Percentiles rank a stretch among this genome's conserved stretches.
These are phyloP conservation scores for Phytophthora sansomeana DNA, from an alignment of 352 stramenopile genomes.

Conservation along the genomic window DNA sequence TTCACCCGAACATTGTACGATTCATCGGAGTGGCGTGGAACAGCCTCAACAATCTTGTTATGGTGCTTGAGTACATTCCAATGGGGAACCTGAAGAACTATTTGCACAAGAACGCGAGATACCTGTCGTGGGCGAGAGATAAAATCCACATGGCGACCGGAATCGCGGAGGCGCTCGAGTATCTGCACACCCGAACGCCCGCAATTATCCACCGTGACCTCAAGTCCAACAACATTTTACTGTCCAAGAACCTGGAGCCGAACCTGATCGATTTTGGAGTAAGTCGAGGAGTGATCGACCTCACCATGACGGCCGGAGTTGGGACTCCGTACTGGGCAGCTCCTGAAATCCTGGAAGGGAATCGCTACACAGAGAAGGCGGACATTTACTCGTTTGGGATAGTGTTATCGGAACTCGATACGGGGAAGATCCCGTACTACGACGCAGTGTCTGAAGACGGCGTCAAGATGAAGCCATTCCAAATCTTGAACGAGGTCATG, in stretches of 20 bases:
- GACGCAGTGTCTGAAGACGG: slow-evolving; percentile 29
- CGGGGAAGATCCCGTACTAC: slow-evolving; percentile 39
- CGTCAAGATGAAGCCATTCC: slow-evolving; percentile 34
- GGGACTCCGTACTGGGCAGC: slow-evolving; percentile 87
- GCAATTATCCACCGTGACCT: slow-evolving; percentile 47
- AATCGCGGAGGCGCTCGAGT: slow-evolving; percentile 40
- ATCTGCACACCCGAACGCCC: slow-evolving; percentile 35
- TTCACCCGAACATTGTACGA: slow-evolving; percentile 57
- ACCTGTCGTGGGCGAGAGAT: slow-evolving; percentile 41
- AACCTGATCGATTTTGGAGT: slow-evolving; percentile 89
- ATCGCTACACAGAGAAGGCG: slow-evolving; percentile 60
- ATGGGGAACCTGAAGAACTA: slow-evolving; percentile 32
- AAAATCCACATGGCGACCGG: slow-evolving; percentile 50
- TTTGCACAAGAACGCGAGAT: slow-evolving; percentile 19
- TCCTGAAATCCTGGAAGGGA: slow-evolving; percentile 70
- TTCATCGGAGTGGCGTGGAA: slow-evolving; percentile 68
- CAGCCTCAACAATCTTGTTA: slow-evolving; percentile 39
- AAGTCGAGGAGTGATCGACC: slow-evolving; percentile 33
- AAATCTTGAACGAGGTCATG: slow-evolving; percentile 53
- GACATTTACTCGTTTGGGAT: slow-evolving; percentile 81
- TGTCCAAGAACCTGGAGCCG: slow-evolving; percentile 68
- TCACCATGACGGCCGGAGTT: slow-evolving; percentile 65
- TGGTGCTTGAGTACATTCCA: slow-evolving; percentile 43
- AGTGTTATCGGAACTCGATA: slow-evolving; percentile 58
- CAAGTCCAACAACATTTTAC: slow-evolving; percentile 71